Conservation (phyloP, 768 basidiomycete species). For the Tricholoma sp. region DNA sequence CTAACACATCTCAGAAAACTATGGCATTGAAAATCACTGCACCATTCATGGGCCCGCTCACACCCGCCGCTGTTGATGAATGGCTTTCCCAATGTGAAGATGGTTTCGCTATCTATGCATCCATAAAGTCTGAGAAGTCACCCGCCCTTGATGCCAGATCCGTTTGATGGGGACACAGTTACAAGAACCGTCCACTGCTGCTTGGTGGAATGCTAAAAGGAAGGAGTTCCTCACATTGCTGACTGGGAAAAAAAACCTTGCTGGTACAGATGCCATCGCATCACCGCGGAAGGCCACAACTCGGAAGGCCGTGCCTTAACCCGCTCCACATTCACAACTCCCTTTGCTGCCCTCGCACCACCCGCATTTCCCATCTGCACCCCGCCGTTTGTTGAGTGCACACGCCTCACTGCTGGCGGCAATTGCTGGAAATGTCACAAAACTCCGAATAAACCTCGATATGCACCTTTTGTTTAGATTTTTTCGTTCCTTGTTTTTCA, state of each 20-base stretch:
- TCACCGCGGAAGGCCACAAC: not conserved
- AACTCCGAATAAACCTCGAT: no score
- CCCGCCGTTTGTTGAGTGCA: not conserved
- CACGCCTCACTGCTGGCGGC: not conserved
- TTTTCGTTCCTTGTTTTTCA: no score
- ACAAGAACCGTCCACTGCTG: not conserved
- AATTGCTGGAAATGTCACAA: not conserved
- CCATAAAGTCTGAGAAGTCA: not conserved
- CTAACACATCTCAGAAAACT: no score
- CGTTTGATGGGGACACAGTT: not conserved
- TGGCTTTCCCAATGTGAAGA: not conserved
- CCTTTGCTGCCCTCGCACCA: not conserved
- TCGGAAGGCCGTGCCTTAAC: not conserved
- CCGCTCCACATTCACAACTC: not conserved
- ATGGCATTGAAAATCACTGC: not conserved
- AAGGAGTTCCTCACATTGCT: not conserved
- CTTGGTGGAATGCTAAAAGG: not conserved
- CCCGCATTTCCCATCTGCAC: not conserved
- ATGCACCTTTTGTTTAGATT: no score
- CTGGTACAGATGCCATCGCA: no score
- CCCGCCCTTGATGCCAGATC: not conserved
- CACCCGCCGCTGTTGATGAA: not conserved
- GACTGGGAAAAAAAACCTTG: no score
- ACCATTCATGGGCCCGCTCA: not conserved
- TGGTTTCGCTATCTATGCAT: not conserved